Evolutionary conservation across 75 land plant genomes (phyloP).

Genomic region (Adiantum capillusveneris): DNA sequence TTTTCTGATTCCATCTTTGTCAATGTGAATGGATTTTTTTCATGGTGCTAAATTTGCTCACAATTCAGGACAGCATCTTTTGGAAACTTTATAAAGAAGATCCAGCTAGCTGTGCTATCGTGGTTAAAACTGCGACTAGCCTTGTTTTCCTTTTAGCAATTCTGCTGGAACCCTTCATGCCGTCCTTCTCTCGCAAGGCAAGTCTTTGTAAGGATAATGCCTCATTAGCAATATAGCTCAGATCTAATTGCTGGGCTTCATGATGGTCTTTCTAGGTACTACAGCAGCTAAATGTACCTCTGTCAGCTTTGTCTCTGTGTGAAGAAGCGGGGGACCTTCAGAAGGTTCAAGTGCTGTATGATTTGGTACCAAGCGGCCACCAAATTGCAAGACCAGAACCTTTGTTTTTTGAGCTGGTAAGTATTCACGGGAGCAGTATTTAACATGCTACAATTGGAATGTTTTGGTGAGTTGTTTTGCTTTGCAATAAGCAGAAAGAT

Average conservation of each 20-base stretch:
- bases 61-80: constrained; percentile 74
- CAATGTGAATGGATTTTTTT: no score
- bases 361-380: constrained; percentile 69
- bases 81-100: constrained; percentile 97
- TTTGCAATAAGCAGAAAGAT: constrained; percentile 51
- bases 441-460: no score
- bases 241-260: no score
- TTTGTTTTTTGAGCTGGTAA: constrained; percentile 83
- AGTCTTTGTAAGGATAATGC: no score
- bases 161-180: constrained; percentile 91
- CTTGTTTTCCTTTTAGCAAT: constrained; percentile 82
- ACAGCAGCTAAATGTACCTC: constrained; percentile 64
- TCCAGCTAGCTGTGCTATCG: constrained; percentile 54
- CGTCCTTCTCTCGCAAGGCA: constrained; percentile 85
- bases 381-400: constrained; percentile 80
- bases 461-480: no score
- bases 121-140: constrained; percentile 73
- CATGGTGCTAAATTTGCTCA: no score
- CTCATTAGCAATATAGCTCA: no score
- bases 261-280: constrained; percentile 40
- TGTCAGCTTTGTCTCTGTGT: constrained; percentile 40
- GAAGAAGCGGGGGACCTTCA: constrained; percentile 62
- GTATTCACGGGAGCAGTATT: no score
- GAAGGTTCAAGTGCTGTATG: constrained; percentile 54
- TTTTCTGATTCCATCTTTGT: no score